Base-by-base conservation (phyloP, 345 rosid species). In the Noccaea bulbosa region DNA sequence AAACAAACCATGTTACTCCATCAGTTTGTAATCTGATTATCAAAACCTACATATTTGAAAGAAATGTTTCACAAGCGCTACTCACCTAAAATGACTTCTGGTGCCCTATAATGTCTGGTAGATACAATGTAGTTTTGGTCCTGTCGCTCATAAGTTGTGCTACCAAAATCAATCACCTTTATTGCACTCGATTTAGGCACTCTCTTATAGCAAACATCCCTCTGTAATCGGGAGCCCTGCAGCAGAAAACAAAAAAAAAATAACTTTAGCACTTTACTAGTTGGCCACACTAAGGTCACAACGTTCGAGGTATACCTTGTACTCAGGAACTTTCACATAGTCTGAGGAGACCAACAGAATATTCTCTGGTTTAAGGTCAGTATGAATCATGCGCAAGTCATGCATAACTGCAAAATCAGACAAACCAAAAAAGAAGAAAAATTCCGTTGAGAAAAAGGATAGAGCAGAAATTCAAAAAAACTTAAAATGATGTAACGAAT, bases 101-200 rank as follows among this genome's bases (percentile, higher is more conserved):
- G 97, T 15, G 97, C 97, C 50, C 97, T 87, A 71, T 91, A 91
- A 76, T 91, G 97, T 27, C 97, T 80, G 0, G 97, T 88, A 12
- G 97, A 91, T 24, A 91, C 93, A 68, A 89, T 79, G 74, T 87
- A 91, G 35, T 71, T 86, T 66, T 91, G 97, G 64, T 89, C 93
- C 72, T 81, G 93, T 32, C 91, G 88, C 60, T 91, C 93, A 77
- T 82, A 86, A 34, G 90, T 84, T 46, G 97, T 91, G 65, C 97
- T 91, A 11, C 97, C 97, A 84, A 91, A 91, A 84, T 91, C 97
- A 78, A 91, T 91, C 70, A 91, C 85, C 68, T 91, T 91, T 52
- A 91, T 85, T 27, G 93, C 87, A 80, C 91, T 88, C 32, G 97
- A 91, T 73, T 89, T 91, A 24, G 97, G 97, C 65, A 91, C 79